phyloP scores from a whole-genome alignment of 176 grass and related monocot genomes.

The Urochloa ruziziensis region DNA sequence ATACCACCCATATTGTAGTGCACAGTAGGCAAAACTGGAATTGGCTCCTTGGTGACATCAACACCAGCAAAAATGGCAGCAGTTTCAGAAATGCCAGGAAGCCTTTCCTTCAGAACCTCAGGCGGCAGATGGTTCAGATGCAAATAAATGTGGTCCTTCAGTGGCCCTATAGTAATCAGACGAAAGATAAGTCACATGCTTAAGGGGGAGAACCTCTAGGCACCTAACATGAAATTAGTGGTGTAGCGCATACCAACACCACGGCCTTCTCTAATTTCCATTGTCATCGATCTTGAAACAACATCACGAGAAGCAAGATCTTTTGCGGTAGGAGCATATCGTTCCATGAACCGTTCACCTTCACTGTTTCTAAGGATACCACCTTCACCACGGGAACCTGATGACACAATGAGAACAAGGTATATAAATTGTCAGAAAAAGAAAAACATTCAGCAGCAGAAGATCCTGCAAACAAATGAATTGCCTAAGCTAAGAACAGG shows the following conservation, averaged over 20 bases:
- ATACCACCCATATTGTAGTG: slow-evolving; percentile 99
- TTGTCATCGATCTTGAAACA: slow-evolving; percentile 87
- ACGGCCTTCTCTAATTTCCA: slow-evolving; percentile 87
- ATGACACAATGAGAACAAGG: slow-evolving; percentile 8
- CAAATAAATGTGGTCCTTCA: slow-evolving; percentile 94
- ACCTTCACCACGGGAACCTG: slow-evolving; percentile 89
- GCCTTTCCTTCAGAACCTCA: slow-evolving; percentile 90
- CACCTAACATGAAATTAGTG: background rate
- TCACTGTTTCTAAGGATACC: slow-evolving; percentile 91
- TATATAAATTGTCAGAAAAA: background rate
- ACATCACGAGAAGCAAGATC: slow-evolving; percentile 90
- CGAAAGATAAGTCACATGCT: background rate
- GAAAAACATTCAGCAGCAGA: background rate
- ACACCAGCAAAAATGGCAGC: slow-evolving; percentile 96
- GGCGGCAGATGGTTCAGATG: slow-evolving; percentile 77
- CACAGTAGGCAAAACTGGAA: slow-evolving; percentile 94
- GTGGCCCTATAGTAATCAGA: slow-evolving; percentile 56
- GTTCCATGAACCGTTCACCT: slow-evolving; percentile 90
- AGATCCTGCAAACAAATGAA: background rate
- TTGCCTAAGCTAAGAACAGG: background rate
- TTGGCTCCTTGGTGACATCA: slow-evolving; percentile 96
- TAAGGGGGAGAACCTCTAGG: background rate
- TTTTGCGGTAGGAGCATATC: slow-evolving; percentile 76
- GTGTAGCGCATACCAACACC: slow-evolving; percentile 57
- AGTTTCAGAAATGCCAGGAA: slow-evolving; percentile 98